These are phyloP conservation scores for Candida germanica DNA, from an alignment of 805 yeast genomes.

Conservation along the genomic window DNA sequence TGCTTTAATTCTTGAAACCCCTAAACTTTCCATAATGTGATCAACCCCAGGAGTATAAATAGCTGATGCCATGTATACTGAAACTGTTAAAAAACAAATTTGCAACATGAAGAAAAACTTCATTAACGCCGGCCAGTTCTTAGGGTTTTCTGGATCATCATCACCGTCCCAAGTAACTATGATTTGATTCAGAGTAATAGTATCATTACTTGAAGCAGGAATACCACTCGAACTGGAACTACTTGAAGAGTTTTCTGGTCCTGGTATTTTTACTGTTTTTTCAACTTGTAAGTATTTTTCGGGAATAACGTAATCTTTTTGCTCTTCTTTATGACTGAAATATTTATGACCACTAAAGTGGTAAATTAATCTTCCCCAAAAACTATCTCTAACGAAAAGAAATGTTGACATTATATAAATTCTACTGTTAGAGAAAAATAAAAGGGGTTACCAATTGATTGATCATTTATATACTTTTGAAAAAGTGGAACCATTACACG, in stretches of 20 bases:
- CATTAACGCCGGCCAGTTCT: slow-evolving; percentile 49
- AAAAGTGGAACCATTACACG: too few species aligned
- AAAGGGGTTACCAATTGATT: too few species aligned
- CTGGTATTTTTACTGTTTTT: too few species aligned
- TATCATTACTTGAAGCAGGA: too few species aligned
- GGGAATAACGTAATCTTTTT: slow-evolving; percentile 26
- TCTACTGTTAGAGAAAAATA: too few species aligned
- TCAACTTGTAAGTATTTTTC: slow-evolving; percentile 22
- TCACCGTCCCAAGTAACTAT: slow-evolving; percentile 32
- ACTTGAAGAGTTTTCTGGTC: too few species aligned
- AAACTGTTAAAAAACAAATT: slow-evolving; percentile 20
- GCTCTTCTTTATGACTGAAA: slow-evolving; percentile 26
- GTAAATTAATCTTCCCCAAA: slow-evolving; percentile 27
- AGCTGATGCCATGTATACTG: slow-evolving; percentile 57
- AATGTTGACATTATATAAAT: not conserved
- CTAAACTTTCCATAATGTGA: slow-evolving; percentile 43
- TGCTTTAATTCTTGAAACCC: slow-evolving; percentile 42
- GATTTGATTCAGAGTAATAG: too few species aligned
- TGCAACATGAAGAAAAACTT: slow-evolving; percentile 37
- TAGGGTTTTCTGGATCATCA: slow-evolving; percentile 55
- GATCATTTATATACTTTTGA: too few species aligned
- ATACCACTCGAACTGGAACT: too few species aligned
- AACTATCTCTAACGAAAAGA: slow-evolving; percentile 28
- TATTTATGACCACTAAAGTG: slow-evolving; percentile 24
- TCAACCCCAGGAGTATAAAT: slow-evolving; percentile 52